Evolutionary conservation across 176 grass and related monocot genomes (phyloP), one percentile per base, ranked within the genome.

Genomic region (Tuctoria greenei): DNA sequence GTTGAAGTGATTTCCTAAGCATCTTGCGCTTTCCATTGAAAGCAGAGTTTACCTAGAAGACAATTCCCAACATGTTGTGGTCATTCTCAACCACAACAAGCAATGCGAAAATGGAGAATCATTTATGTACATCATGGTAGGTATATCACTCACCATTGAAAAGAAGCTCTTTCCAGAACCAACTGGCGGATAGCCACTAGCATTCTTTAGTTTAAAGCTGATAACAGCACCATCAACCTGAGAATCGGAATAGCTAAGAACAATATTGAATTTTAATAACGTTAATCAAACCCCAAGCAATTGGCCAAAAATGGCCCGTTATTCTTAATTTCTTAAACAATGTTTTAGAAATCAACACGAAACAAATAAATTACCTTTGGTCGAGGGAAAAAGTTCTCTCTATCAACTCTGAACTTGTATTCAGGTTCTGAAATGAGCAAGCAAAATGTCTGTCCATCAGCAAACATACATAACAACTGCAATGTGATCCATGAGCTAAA

Each of bases 11-110:
- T 81, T 91, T 93, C 44, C 89, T 86, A 79, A 98, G 80, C 95
- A 98, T 98, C 86, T 98, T 98, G 58, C 95, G 87, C 73, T 98
- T 98, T 27, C 95, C 95, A 79, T 86, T 89, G 76, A 98, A 98
- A 42, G 91, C 91, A 1, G 88, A 98, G 66, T 90, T 98, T 61
- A 94, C 89, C 95, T 98, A 38, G 8, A 89, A 60, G 7, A 52
- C 17, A 37, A 11, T 46, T 54, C 27, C 46, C 23, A 56, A 71
- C 13, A 73, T 26, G 44, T 24, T 18, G 24, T 5, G 4, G 0
- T 71, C 25, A 74, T 23, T 8, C 42, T 39, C 61, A 34, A 61
- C 54, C 20, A 40, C 37, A 64, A 23, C 64, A 76, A 10, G 26
- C 13, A 54, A 27, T 61, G 28, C 39, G 35, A 16, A 72, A 12